Conservation (phyloP, 2,329 filamentous ascomycete species). For the Cucurbitaria berberidis region DNA sequence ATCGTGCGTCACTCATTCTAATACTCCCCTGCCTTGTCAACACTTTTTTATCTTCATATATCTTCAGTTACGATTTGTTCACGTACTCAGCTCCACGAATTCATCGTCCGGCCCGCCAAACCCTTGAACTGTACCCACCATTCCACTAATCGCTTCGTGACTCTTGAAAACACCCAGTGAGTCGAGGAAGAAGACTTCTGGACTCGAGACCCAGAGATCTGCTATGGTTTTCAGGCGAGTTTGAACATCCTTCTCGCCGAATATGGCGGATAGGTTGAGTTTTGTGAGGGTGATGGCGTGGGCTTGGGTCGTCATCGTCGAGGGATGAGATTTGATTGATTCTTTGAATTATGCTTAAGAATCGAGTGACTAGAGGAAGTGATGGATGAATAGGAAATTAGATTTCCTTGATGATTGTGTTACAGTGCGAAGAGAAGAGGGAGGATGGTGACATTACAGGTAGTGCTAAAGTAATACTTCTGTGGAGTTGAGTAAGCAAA, state of each 20-base stretch:
- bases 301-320: neutral
- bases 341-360: too few species aligned
- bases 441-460: neutral
- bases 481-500: neutral
- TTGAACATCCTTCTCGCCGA: constrained; percentile 5
- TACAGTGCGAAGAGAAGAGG: too few species aligned
- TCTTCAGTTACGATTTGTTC: too few species aligned
- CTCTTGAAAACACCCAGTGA: constrained; percentile 10
- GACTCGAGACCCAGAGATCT: neutral
- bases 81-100: constrained; percentile 11
- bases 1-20: neutral
- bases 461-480: neutral
- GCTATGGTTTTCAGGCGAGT: constrained; percentile 2
- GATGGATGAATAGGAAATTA: neutral
- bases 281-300: constrained; percentile 3
- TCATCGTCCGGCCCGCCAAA: constrained; percentile 2
- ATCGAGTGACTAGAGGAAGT: neutral
- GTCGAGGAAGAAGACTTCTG: constrained; percentile 10
- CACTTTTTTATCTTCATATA: too few species aligned
- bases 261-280: constrained; percentile 7
- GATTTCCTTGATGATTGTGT: too few species aligned
- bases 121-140: constrained; percentile 5
- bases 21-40: too few species aligned
- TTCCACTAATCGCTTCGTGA: constrained; percentile 10
- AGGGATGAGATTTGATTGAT: neutral